Percentiles rank a stretch among this genome's conserved stretches.
phyloP scores from a whole-genome alignment of 805 yeast species.

The Kluyveromyces nonfermentans region DNA sequence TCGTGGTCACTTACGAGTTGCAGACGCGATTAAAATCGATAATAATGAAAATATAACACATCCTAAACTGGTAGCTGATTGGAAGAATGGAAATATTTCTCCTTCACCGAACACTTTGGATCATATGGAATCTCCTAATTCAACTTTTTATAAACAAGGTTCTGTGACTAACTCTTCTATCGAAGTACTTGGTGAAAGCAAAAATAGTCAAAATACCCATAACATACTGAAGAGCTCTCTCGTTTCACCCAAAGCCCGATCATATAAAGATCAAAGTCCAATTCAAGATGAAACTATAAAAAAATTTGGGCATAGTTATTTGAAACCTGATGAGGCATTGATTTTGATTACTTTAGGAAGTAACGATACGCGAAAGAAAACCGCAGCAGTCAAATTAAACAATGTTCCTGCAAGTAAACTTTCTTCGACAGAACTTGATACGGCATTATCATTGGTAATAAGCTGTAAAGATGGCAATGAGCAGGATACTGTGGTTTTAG shows the following conservation, averaged over 20 bases:
- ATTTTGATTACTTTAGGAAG: conserved; percentile 81
- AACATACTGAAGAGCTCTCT: conserved; percentile 5
- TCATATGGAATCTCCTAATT: neutral
- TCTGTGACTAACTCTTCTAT: conserved; percentile 10
- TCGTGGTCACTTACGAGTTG: conserved; percentile 72
- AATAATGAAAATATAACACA: conserved; percentile 15
- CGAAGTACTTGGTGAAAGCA: conserved; percentile 7
- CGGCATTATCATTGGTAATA: conserved; percentile 74
- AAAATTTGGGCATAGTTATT: conserved; percentile 76
- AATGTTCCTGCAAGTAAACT: conserved; percentile 68
- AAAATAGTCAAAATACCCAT: conserved; percentile 9
- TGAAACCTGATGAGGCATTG: conserved; percentile 54
- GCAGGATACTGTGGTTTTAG: conserved; percentile 56
- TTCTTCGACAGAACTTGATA: conserved; percentile 76
- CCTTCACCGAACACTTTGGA: neutral
- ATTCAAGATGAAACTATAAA: conserved; percentile 46
- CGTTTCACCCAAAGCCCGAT: neutral
- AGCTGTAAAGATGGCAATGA: conserved; percentile 28
- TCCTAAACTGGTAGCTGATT: conserved; percentile 11
- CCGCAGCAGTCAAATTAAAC: conserved; percentile 56
- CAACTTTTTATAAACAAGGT: conserved; percentile 9
- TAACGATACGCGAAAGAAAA: conserved; percentile 57
- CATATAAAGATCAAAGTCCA: conserved; percentile 3
- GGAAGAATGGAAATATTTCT: neutral
- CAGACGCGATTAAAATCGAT: conserved; percentile 42